Conservation (phyloP, 768 basidiomycete genomes). For the Kwoniella bestiolae region DNA sequence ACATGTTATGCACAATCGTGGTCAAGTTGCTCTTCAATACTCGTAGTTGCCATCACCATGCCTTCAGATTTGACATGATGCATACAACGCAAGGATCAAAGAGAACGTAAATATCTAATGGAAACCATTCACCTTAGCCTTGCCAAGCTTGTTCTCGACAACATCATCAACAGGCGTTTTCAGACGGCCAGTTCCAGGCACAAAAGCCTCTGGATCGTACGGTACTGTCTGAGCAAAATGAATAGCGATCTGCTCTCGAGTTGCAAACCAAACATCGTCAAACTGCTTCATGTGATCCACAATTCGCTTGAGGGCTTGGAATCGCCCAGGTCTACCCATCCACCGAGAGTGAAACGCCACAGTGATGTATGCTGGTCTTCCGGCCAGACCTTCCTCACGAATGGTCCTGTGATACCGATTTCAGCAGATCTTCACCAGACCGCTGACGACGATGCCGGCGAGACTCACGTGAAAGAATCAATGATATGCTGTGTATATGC, state of each 20-base stretch:
- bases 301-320: constrained; percentile 29
- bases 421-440: constrained; percentile 1
- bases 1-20: no score
- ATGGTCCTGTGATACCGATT: constrained; percentile 1
- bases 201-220: constrained; percentile 3
- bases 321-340: constrained; percentile 32
- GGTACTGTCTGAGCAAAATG: constrained; percentile 21
- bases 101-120: no score
- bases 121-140: constrained; percentile 1
- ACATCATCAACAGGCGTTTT: background rate
- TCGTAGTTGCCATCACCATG: no score
- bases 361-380: constrained; percentile 25
- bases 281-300: constrained; percentile 24
- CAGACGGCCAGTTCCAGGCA: background rate
- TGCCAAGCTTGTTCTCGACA: background rate
- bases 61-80: no score
- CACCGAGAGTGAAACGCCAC: constrained; percentile 28
- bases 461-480: constrained; percentile 10
- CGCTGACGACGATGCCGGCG: background rate
- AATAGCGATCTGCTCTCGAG: constrained; percentile 28
- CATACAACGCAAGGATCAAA: no score
- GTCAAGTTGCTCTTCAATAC: no score
- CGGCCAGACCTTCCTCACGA: constrained; percentile 24
- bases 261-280: constrained; percentile 37
- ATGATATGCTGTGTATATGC: background rate